Conservation (phyloP, 371 early-diverging fungal species). For the Mucor plumbeus region DNA sequence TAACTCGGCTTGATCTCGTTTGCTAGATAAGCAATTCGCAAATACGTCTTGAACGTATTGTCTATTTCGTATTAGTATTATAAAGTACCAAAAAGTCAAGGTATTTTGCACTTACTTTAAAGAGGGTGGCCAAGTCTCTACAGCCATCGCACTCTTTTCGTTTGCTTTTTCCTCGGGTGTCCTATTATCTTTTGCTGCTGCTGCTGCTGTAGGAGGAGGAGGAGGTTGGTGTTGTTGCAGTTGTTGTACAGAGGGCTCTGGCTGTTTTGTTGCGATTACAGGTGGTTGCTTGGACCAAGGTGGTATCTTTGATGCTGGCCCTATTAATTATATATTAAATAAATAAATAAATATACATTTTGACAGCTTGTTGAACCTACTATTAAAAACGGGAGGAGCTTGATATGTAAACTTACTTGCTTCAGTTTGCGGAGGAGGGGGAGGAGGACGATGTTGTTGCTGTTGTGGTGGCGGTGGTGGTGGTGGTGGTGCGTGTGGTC, state of each 20-base stretch:
- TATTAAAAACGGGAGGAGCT: conserved; percentile 13
- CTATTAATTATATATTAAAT: not conserved
- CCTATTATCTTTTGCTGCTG: conserved; percentile 2
- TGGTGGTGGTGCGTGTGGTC: conserved; percentile 10
- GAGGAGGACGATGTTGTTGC: conserved; percentile 10
- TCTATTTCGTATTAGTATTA: conserved; percentile 31
- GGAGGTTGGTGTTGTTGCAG: not conserved
- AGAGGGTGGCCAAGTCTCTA: conserved; percentile 49
- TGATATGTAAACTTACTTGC: conserved; percentile 4
- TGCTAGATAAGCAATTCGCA: conserved; percentile 51
- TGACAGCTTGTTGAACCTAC: conserved; percentile 22
- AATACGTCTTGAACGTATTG: conserved; percentile 70
- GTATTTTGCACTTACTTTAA: conserved; percentile 35
- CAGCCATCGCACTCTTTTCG: conserved; percentile 27
- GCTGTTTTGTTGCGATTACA: not conserved
- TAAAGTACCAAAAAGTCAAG: not conserved
- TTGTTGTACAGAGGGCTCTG: conserved; percentile 1
- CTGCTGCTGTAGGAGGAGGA: conserved; percentile 4
- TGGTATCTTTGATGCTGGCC: conserved; percentile 14
- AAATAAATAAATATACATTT: too few relatives aligned
- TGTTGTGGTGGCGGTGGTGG: conserved; percentile 14
- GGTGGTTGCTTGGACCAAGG: conserved; percentile 26
- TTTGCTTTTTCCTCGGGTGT: conserved; percentile 10
- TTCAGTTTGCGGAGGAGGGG: conserved; percentile 4
- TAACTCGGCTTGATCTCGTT: conserved; percentile 56